Conservation (phyloP, 1,139 yeast species). For the Candida pseudoviswanathii region DNA sequence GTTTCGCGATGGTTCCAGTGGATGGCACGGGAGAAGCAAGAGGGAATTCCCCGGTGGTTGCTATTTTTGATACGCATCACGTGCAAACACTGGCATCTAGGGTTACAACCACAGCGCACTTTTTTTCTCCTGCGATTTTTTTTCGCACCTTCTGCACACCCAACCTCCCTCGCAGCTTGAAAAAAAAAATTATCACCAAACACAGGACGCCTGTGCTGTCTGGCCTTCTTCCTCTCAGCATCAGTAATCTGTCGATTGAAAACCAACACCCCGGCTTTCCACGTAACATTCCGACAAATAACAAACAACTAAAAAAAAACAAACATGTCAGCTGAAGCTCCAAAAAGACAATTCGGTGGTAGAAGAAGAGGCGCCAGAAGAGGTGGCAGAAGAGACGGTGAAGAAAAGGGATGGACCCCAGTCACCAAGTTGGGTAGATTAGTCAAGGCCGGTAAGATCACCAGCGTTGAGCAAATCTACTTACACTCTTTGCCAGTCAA, state of each 20-base stretch:
- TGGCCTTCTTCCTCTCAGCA: not conserved
- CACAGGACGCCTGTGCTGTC: not conserved
- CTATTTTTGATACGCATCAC: not conserved
- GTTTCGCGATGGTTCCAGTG: not conserved
- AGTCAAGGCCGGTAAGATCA: slow-evolving; percentile 98
- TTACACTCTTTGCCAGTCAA: slow-evolving; percentile 98
- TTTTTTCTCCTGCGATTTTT: not conserved
- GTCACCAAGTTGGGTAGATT: slow-evolving; percentile 99
- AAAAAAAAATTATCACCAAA: not conserved
- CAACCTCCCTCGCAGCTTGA: not conserved
- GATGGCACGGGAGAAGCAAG: not conserved
- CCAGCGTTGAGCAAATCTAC: slow-evolving; percentile 97
- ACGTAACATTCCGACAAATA: slow-evolving; percentile 79
- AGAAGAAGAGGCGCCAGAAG: slow-evolving; percentile 58
- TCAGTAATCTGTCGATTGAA: slow-evolving; percentile 65
- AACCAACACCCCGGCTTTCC: slow-evolving; percentile 93
- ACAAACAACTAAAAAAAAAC: slow-evolving; percentile 12
- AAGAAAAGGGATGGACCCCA: slow-evolving; percentile 99
- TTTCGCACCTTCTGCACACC: not conserved
- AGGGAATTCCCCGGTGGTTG: not conserved
- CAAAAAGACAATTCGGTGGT: slow-evolving; percentile 60
- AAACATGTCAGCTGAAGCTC: slow-evolving; percentile 69
- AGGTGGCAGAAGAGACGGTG: slow-evolving; percentile 72
- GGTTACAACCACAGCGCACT: not conserved
- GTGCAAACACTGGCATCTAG: not conserved